Base-by-base conservation (phyloP, 768 basidiomycete species). In the Amanita polypyramis region DNA sequence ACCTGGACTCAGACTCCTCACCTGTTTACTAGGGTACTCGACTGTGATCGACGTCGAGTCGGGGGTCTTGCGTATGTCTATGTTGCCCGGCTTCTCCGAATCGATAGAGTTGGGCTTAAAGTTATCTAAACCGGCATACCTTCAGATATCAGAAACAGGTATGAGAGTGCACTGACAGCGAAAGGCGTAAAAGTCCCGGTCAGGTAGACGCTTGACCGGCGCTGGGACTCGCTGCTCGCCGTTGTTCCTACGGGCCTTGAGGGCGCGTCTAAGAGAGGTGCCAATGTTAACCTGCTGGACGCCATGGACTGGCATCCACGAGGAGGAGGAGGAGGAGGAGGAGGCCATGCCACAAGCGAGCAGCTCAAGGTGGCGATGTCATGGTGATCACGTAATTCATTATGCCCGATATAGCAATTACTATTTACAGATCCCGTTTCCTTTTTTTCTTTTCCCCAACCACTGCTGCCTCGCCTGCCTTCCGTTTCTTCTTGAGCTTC, bases 21-120 rank as follows among this genome's bases (percentile, higher is more conserved):
- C 88, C 70, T 81, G 74, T 32, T 70, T 64, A 52, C 79, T 80
- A 1, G 79, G 75, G 53, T 79, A 82, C 61, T 88, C 82, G 10
- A 88, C 73, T 3, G 62, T 64, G 43, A 87, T 71, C 23, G 57
- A 70, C 7, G 73, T 76, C 10, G 62, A 64, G 19, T 80, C 80
- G 52, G 68, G 68, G 5, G 70, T 69, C 52, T 71, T 72, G 57
- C 69, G 76, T 37, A 83, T 72, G 45, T 82, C 76, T 29, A 89
- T 73, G 23, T 72, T 72, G 14, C 85, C 86, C 30, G 82, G 73
- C 54, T 75, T 82, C 2, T 74, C 69, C 19, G 70, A 54, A 57
- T 90, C 85, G 37, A 89, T 71, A 4, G 82, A 79, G 45, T 75
- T 71, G 2, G 89, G 85, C 59, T 78, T 85, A 65, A 87, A 86